Evolutionary conservation across 2,329 filamentous ascomycete genomes (phyloP).

Genomic region (Trichoderma hamatum): DNA sequence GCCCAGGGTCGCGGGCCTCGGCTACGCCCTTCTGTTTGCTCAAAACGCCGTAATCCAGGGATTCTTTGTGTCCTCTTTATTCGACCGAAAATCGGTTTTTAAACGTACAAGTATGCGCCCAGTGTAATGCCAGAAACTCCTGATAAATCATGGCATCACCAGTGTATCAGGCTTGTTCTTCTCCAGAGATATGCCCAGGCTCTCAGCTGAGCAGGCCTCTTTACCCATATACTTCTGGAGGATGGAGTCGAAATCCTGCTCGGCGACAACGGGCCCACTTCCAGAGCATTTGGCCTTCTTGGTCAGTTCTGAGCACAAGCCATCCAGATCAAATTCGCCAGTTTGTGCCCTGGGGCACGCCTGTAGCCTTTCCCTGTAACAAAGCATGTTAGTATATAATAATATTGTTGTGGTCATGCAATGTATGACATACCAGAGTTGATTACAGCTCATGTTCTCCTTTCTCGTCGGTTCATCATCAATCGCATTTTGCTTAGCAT

Average conservation of each 20-base stretch:
- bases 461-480: conserved; percentile 62
- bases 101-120: conserved; percentile 26
- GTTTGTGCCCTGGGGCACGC: conserved; percentile 83
- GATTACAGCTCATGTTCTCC: conserved; percentile 79
- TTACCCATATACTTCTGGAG: conserved; percentile 66
- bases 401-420: not conserved
- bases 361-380: conserved; percentile 81
- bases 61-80: conserved; percentile 16
- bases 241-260: conserved; percentile 83
- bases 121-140: not conserved
- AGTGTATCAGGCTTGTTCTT: conserved; percentile 32
- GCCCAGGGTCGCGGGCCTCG: conserved; percentile 10
- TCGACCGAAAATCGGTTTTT: conserved; percentile 3
- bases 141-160: conserved; percentile 20
- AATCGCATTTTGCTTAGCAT: conserved; percentile 70
- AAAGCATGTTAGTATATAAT: conserved; percentile 44
- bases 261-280: conserved; percentile 83
- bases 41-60: conserved; percentile 26
- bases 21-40: conserved; percentile 20
- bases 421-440: conserved; percentile 76
- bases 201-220: conserved; percentile 41
- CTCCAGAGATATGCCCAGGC: conserved; percentile 63
- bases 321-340: conserved; percentile 91
- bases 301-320: conserved; percentile 87
- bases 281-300: conserved; percentile 96